Conservation (phyloP, 352 stramenopile genomes). For the Vaucheria bursata region DNA sequence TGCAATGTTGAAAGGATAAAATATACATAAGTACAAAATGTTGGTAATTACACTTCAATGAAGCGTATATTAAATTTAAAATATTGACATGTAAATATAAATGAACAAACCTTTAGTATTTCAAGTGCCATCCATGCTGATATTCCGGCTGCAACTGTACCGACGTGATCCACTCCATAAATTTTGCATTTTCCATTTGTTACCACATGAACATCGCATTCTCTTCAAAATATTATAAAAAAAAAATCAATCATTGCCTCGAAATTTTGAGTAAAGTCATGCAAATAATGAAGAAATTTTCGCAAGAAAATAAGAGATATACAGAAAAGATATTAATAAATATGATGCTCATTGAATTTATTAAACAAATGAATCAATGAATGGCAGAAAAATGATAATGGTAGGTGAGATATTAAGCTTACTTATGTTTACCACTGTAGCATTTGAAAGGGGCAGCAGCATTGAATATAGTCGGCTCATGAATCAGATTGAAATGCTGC, state of each 20-base stretch:
- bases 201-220: constrained; percentile 39
- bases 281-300: background rate
- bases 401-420: background rate
- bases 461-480: constrained; percentile 17
- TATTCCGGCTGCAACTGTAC: constrained; percentile 41
- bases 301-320: background rate
- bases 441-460: constrained; percentile 29
- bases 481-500: constrained; percentile 16
- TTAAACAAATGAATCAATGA: background rate
- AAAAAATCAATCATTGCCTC: background rate
- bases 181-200: constrained; percentile 48
- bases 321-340: background rate
- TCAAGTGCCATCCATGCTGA: constrained; percentile 45
- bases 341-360: background rate
- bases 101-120: constrained; percentile 10
- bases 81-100: too few relatives aligned
- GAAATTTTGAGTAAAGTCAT: background rate
- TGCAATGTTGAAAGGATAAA: too few relatives aligned
- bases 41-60: too few relatives aligned
- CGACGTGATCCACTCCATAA: constrained; percentile 49
- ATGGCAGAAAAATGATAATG: background rate
- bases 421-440: constrained; percentile 28
- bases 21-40: too few relatives aligned
- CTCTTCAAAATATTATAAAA: background rate
- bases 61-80: too few relatives aligned